Percentiles rank a stretch among this genome's conserved stretches.
These are phyloP conservation scores for Hymenoscyphus fraxineus DNA, from an alignment of 2,329 filamentous ascomycete genomes.

Conservation along the genomic window DNA sequence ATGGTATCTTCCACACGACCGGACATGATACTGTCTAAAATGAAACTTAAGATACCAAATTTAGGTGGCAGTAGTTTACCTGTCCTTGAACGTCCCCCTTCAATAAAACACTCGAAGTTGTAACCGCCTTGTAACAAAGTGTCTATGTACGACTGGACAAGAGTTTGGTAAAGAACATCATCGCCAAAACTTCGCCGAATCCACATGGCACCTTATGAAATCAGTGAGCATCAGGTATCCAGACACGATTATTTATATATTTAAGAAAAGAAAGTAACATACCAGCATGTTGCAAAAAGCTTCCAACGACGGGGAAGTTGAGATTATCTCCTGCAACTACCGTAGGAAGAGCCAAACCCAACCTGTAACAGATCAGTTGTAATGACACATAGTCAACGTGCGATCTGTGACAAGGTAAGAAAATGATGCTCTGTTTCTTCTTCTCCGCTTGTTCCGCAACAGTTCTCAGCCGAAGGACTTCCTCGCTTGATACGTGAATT, in stretches of 20 bases:
- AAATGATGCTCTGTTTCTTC: constrained; percentile 93
- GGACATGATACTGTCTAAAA: constrained; percentile 84
- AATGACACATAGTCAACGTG: constrained; percentile 96
- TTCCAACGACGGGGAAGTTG: constrained; percentile 86
- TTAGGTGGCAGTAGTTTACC: constrained; percentile 93
- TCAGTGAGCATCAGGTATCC: constrained; percentile 6
- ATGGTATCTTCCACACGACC: constrained; percentile 86
- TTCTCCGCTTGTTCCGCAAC: constrained; percentile 79
- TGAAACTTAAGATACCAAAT: constrained; percentile 89
- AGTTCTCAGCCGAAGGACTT: constrained; percentile 75
- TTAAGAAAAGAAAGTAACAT: constrained; percentile 23
- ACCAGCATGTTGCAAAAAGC: constrained; percentile 89
- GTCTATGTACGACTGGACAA: constrained; percentile 97
- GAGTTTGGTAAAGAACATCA: constrained; percentile 80
- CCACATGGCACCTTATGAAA: constrained; percentile 72
- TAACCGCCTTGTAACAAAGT: constrained; percentile 84
- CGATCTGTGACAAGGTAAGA: constrained; percentile 88
- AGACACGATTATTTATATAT: background rate
- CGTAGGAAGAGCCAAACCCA: constrained; percentile 83
- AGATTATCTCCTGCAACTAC: constrained; percentile 95
- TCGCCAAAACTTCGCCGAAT: constrained; percentile 90
- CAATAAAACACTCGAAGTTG: constrained; percentile 97
- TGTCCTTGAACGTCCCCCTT: constrained; percentile 87
- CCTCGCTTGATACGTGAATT: constrained; percentile 93
- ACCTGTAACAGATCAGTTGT: constrained; percentile 90